These are phyloP conservation scores for Sclerotinia trifoliorum DNA, from an alignment of 2,329 filamentous ascomycete species.

Conservation along the genomic window DNA sequence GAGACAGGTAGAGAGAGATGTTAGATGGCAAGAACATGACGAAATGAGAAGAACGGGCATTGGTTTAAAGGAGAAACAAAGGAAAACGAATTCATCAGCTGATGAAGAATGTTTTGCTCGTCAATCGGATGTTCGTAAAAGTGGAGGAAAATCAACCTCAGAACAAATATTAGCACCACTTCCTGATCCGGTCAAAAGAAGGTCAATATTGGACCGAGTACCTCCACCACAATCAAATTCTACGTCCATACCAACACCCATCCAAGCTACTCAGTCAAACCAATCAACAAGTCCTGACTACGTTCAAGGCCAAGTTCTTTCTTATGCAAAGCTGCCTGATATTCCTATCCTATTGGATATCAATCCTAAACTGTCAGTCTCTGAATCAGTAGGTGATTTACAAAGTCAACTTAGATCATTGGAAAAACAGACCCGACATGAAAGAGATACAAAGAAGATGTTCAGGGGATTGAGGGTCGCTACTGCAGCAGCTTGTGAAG, in stretches of 20 bases:
- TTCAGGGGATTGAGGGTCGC: slow-evolving; percentile 56
- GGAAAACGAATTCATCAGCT: background rate
- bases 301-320: slow-evolving; percentile 5
- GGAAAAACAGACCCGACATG: background rate
- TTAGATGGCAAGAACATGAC: background rate
- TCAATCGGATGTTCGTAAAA: slow-evolving; percentile 8
- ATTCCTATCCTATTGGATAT: background rate
- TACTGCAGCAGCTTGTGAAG: slow-evolving; percentile 55
- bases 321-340: slow-evolving; percentile 1
- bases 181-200: slow-evolving; percentile 20
- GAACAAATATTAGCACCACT: background rate
- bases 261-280: background rate
- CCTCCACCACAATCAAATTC: background rate
- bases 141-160: background rate
- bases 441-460: slow-evolving; percentile 45
- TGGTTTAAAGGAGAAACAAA: background rate
- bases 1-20: background rate
- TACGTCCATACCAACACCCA: slow-evolving; percentile 1
- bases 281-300: slow-evolving; percentile 12
- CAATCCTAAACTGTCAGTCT: background rate
- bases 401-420: slow-evolving; percentile 3
- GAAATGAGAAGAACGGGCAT: background rate
- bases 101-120: slow-evolving; percentile 11
- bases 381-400: slow-evolving; percentile 3
- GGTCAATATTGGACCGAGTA: background rate